phyloP scores from a whole-genome alignment of 139 green algal species.

The Volvox africanus region DNA sequence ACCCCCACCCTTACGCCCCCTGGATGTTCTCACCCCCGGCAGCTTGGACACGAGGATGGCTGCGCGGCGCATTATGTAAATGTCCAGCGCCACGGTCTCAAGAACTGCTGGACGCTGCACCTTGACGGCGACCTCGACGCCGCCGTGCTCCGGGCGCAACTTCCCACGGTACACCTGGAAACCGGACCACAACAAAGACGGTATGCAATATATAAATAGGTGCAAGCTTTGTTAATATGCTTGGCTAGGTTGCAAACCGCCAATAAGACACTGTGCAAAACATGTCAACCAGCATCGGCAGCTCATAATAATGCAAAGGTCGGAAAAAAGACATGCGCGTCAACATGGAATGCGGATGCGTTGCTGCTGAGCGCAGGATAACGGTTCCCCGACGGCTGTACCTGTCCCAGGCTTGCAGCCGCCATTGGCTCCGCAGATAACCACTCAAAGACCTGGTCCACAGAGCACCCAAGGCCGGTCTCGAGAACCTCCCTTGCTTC shows the following conservation, averaged over 20 bases:
- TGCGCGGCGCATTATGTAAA: constrained; percentile 84
- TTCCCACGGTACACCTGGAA: constrained; percentile 79
- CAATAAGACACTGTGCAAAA: no score
- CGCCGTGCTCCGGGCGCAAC: constrained; percentile 63
- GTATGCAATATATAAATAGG: no score
- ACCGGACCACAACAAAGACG: no score
- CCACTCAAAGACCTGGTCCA: constrained; percentile 72
- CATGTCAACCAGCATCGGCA: no score
- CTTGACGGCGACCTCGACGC: constrained; percentile 91
- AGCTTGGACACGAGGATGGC: constrained; percentile 57
- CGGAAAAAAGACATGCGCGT: no score
- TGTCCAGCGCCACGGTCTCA: constrained; percentile 91
- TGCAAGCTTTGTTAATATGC: no score
- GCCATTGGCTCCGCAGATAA: constrained; percentile 73
- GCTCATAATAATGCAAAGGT: no score
- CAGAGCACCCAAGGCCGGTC: constrained; percentile 49
- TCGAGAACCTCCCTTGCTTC: constrained; percentile 65
- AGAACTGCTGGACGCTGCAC: constrained; percentile 84
- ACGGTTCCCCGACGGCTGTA: not conserved
- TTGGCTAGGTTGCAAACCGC: no score
- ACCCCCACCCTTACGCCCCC: no score
- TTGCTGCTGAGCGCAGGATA: no score
- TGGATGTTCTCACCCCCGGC: constrained; percentile 50
- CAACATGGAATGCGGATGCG: no score
- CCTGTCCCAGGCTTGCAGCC: constrained; percentile 75